Evolutionary conservation across 202 grass and related monocot species (phyloP).

Genomic region (Setaria italica): DNA sequence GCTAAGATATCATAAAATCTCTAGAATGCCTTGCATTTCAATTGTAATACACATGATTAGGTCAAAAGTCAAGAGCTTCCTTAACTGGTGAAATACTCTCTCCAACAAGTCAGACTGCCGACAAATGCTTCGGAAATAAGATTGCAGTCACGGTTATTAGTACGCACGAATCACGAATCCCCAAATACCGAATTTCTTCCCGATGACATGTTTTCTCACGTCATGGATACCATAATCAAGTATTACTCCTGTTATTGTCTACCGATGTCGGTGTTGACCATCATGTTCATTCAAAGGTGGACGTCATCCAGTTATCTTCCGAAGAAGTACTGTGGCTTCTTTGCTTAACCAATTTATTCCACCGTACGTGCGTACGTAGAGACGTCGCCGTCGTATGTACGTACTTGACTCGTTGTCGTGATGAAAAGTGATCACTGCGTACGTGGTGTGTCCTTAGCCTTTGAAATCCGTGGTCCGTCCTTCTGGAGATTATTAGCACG

Average conservation of each 20-base stretch:
- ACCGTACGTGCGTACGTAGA: too few relatives aligned
- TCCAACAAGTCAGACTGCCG: slow-evolving; percentile 15
- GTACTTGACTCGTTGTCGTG: too few relatives aligned
- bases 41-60: background rate
- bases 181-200: background rate
- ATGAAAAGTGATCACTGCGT: too few relatives aligned
- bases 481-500: too few relatives aligned
- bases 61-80: slow-evolving; percentile 20
- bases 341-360: too few relatives aligned
- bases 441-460: too few relatives aligned
- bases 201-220: background rate
- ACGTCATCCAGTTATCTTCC: background rate
- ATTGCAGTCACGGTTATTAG: background rate
- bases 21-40: too few relatives aligned
- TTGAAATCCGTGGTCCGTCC: too few relatives aligned
- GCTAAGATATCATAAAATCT: too few relatives aligned
- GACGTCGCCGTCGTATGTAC: too few relatives aligned
- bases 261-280: slow-evolving; percentile 36
- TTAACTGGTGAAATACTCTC: background rate
- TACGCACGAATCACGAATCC: background rate
- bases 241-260: background rate
- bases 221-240: background rate
- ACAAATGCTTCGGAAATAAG: slow-evolving; percentile 29
- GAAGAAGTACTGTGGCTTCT: background rate
- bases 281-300: slow-evolving; percentile 5